Base-by-base conservation (phyloP, 2,329 filamentous ascomycete genomes). In the Rhynchosporium agropyri region DNA sequence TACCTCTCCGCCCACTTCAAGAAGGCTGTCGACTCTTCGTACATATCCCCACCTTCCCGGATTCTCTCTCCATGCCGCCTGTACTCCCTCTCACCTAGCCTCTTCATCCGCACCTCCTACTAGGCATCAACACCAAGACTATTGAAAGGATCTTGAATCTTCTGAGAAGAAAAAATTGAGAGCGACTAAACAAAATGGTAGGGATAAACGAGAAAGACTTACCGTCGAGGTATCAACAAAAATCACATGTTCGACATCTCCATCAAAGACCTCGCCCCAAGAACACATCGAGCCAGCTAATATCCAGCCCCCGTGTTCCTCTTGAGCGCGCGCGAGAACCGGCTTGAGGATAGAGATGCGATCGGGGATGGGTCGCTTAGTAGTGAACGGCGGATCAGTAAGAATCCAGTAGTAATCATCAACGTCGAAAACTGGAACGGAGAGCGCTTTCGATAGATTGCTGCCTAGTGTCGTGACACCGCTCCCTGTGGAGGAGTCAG, bases 401-500 rank as follows among this genome's bases (percentile, higher is more conserved):
- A 54, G 62, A 33, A 61, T 40, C 62, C 62, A 64, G 48, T 55
- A 64, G 45, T 64, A 64, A 55, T 51, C 13, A 31, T 61, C 63
- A 49, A 61, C 59, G n/a, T 64, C 58, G 33, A 64, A 64, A 13
- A 64, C 49, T 13, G 63, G 58, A 15, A 64, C 15, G 31, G 63
- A 64, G 54, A 64, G 58, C 31, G 33, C 33, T 42, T 50, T 56
- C 15, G 58, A 48, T 33, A 64, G 58, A 33, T 64, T 61, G 31
- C 42, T 61, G 58, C 63, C 59, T 29, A 61, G 63, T 46, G 63
- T 64, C 43, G 58, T 64, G 33, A 64, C 58, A 51, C 63, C 63
- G 31, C 57, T 61, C 20, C 20, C 20, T 20, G 20, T 20, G 20
- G 20, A 20, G 20, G 20, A 20, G 20, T 20, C 20, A 20, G 20